phyloP scores from a whole-genome alignment of 2,329 filamentous ascomycete genomes.

The Exophiala mesophila region DNA sequence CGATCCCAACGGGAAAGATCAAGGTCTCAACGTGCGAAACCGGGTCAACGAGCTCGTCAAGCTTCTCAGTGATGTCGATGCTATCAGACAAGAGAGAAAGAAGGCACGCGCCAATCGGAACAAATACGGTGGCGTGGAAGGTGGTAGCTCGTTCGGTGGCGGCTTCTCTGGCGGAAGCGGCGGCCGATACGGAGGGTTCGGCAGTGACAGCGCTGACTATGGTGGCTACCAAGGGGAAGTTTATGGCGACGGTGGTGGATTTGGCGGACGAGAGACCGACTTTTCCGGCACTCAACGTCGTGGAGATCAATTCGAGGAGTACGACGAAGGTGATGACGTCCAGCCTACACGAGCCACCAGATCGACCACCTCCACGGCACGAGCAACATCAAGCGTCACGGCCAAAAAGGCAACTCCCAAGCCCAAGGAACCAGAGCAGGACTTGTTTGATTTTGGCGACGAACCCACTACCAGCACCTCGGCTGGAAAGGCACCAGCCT shows the following conservation, averaged over 20 bases:
- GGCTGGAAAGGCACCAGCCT: constrained; percentile 40
- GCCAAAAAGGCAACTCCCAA: constrained; percentile 45
- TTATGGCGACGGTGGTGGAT: constrained; percentile 93
- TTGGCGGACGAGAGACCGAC: constrained; percentile 70
- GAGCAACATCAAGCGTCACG: constrained; percentile 24
- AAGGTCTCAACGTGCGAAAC: constrained; percentile 96
- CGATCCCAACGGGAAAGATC: constrained; percentile 92
- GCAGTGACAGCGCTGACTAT: constrained; percentile 60
- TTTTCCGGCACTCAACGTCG: constrained; percentile 61
- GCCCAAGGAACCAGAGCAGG: constrained; percentile 80
- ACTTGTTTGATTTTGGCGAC: constrained; percentile 84
- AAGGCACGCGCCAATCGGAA: constrained; percentile 86
- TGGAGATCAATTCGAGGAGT: constrained; percentile 84
- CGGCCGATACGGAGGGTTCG: constrained; percentile 79
- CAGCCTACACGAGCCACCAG: constrained; percentile 39
- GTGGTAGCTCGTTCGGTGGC: constrained; percentile 60
- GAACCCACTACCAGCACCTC: constrained; percentile 53
- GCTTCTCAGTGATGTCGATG: constrained; percentile 68
- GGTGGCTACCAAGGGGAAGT: constrained; percentile 67
- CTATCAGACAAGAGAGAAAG: constrained; percentile 62
- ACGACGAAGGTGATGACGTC: constrained; percentile 90
- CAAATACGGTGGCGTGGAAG: constrained; percentile 94
- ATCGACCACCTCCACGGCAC: constrained; percentile 8
- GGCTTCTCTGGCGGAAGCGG: constrained; percentile 51
- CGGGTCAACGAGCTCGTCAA: constrained; percentile 93